Base-by-base conservation (phyloP, 306 rosid species). In the Arachis stenosperma region DNA sequence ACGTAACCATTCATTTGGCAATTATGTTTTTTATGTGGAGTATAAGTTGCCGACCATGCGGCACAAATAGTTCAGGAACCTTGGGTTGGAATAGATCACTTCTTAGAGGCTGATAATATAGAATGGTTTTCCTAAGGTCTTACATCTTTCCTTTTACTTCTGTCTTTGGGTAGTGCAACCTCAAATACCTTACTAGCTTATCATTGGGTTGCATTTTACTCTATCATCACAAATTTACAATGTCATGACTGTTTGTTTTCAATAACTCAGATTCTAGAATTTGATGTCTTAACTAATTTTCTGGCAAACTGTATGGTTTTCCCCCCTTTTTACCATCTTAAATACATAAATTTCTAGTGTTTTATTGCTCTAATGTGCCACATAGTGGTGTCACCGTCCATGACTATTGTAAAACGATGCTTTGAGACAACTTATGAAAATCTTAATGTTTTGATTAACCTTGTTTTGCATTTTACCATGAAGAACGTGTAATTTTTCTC, bases 401-500 rank as follows among this genome's bases (percentile, higher is more conserved):
- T 70, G 71, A 36, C 59, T n/a, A 42, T 36, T 56, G 17, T 44
- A 67, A 29, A 56, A 56, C 37, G 8, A 2, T 7, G 33, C 27
- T 29, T 27, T 12, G 5, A 33, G 37, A 33, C 3, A 33, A 4
- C 37, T 33, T 2, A 33, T 33, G 37, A 33, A 33, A 33, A 33
- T 2, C 4, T 63, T 37, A 7, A 46, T 9, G 50, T 53, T 57
- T 44, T 41, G 59, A 33, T 53, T 62, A 11, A 77, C 56, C 9
- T 61, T 14, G 59, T 78, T 58, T 53, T 72, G 51, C 61, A 74
- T 69, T 64, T 65, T 52, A 12, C 61, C 60, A 42, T 44, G 36
- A 48, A 71, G 58, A 58, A 5, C 27, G 33, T 65, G 54, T 75
- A 48, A 37, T 55, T 66, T 29, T 53, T 75, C 84, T 73, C 63